Evolutionary conservation across 2,329 filamentous ascomycete species (phyloP).

Genomic region (Tolypocladium sp.): DNA sequence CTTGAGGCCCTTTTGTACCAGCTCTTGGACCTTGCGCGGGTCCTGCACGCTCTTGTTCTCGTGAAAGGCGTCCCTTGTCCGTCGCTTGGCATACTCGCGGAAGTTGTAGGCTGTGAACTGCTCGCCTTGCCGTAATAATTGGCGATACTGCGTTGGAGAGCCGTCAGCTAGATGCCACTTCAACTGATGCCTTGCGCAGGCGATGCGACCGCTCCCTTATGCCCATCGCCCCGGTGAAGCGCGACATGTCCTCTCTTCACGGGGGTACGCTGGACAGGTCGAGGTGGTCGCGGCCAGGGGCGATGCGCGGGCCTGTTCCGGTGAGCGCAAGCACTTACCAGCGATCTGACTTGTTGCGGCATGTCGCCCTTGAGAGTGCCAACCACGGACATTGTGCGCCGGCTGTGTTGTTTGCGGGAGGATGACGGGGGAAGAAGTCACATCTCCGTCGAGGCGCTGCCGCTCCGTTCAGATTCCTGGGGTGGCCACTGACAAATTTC

Average conservation of each 20-base stretch:
- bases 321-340: slow-evolving; percentile 26
- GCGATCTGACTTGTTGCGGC: slow-evolving; percentile 47
- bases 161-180: not conserved
- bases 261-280: not conserved
- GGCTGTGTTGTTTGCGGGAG: not conserved
- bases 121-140: slow-evolving; percentile 73
- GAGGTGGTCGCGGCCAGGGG: not conserved
- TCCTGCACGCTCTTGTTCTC: slow-evolving; percentile 69
- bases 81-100: slow-evolving; percentile 87
- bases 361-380: slow-evolving; percentile 39
- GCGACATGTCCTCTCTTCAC: not conserved
- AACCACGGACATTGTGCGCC: slow-evolving; percentile 26
- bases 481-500: slow-evolving; percentile 1
- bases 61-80: slow-evolving; percentile 84
- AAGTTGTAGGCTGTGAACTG: slow-evolving; percentile 97
- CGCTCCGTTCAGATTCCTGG: not conserved
- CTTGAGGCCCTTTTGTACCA: slow-evolving; percentile 80
- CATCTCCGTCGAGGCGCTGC: not conserved
- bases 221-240: not conserved
- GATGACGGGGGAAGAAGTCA: not conserved
- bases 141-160: slow-evolving; percentile 62
- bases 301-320: not conserved
- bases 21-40: slow-evolving; percentile 69
- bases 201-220: not conserved
- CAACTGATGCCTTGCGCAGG: not conserved